Base-by-base conservation (phyloP, 352 stramenopile genomes). In the Globisporangium recalcitrans region DNA sequence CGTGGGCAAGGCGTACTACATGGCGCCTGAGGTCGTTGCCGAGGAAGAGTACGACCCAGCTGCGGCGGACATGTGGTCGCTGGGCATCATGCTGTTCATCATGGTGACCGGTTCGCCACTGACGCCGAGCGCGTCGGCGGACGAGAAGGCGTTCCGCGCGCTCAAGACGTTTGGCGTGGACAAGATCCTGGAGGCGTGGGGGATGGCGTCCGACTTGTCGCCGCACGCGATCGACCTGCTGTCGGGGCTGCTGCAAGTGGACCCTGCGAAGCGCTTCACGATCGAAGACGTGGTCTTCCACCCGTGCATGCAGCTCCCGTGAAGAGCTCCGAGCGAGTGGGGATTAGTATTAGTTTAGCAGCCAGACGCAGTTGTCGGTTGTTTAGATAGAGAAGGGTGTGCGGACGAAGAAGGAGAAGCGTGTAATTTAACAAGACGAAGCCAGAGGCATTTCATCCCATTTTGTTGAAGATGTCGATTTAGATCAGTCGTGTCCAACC, bases 51-150 rank as follows among this genome's bases (percentile, higher is more conserved):
- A 87, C 67, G 73, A 84, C 36, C 77, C 76, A 0, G 62, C 64
- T 10, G 73, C 49, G 1, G 79, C 79, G 16, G 82, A 91, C 26
- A 71, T 88, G 59, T 89, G 79, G 82, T 88, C 82, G n/a, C 68
- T 91, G 1, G 79, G 82, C 14, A 69, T 87, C 27, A 65, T 91
- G 38, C 61, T 91, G 10, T 90, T 86, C 71, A 78, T 82, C 19
- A 60, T 85, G 71, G 57, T 85, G 16, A 79, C 76, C 1, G 76
- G 76, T 7, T 77, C 75, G 2, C 73, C 70, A 16, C 69, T 79
- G 7, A 58, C 74, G 19, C 60, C 74, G 1, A 67, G 72, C 9
- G 69, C 70, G 0, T 52, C 58, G 7, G 47, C 54, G 11, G 46
- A 63, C 11, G 72, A 77, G 1, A 72, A 75, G n/a, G 80, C 75